Percentiles rank a stretch among this genome's conserved stretches.
Evolutionary conservation across 83 land plant genomes (phyloP).

Genomic region (Isoetes engelmannii): DNA sequence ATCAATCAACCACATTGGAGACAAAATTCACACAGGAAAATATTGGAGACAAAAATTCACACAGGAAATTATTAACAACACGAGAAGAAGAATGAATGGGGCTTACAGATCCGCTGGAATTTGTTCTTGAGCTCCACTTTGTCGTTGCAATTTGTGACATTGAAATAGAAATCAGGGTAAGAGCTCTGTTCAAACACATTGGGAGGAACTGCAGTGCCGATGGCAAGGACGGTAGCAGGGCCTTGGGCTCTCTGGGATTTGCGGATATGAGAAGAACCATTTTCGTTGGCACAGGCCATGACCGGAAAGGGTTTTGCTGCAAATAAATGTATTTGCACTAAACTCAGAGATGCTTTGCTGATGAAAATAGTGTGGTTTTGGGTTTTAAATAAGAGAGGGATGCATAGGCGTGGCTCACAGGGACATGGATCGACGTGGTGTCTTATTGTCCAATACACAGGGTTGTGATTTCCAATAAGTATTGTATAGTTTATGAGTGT

Average conservation of each 20-base stretch:
- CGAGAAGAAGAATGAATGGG: neutral
- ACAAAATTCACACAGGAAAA: neutral
- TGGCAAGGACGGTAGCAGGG: conserved; percentile 20
- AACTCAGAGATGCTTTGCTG: no score
- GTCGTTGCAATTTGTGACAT: conserved; percentile 15
- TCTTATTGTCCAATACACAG: no score
- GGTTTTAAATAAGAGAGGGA: no score
- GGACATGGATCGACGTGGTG: no score
- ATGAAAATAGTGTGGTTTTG: no score
- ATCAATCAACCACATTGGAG: neutral
- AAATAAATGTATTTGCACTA: no score
- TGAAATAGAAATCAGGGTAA: conserved; percentile 23
- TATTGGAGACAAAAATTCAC: neutral
- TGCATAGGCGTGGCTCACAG: no score
- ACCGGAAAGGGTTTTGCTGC: no score
- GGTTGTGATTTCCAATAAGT: no score
- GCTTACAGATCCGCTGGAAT: conserved; percentile 22
- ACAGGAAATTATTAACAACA: neutral
- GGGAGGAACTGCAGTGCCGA: conserved; percentile 23
- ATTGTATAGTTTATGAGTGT: no score
- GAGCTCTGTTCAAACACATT: conserved; percentile 13
- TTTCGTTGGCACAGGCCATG: no score
- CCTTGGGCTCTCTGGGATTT: conserved; percentile 4
- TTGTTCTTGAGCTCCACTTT: conserved; percentile 19
- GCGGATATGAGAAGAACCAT: no score